Conservation (phyloP, 495 filamentous ascomycete genomes). For the Xylaria flabelliformis region DNA sequence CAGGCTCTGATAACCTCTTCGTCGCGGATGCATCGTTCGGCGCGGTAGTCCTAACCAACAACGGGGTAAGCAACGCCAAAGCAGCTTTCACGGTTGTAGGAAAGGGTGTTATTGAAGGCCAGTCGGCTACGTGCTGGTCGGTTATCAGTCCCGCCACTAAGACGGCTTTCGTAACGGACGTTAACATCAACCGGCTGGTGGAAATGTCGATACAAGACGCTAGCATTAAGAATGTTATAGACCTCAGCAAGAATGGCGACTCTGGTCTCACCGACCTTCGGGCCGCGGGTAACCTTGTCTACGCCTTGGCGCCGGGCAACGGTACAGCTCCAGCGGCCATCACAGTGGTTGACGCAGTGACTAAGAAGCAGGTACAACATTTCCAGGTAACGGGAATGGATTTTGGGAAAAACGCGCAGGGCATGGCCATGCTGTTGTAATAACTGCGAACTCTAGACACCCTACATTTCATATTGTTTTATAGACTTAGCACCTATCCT, state of each 20-base stretch:
- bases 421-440: slow-evolving; percentile 40
- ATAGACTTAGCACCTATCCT: background rate
- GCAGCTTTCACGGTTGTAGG: slow-evolving; percentile 35
- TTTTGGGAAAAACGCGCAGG: slow-evolving; percentile 42
- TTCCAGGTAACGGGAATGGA: slow-evolving; percentile 42
- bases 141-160: slow-evolving; percentile 47
- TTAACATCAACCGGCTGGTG: slow-evolving; percentile 54
- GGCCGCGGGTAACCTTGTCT: slow-evolving; percentile 58
- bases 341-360: slow-evolving; percentile 55
- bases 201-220: slow-evolving; percentile 57
- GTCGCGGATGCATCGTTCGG: slow-evolving; percentile 64
- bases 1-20: slow-evolving; percentile 51
- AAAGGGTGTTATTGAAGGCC: slow-evolving; percentile 47
- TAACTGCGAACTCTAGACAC: background rate
- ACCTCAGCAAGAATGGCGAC: slow-evolving; percentile 52
- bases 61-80: slow-evolving; percentile 15
- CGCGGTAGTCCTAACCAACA: slow-evolving; percentile 47
- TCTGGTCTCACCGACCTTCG: slow-evolving; percentile 61
- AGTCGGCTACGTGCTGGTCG: slow-evolving; percentile 65
- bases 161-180: slow-evolving; percentile 63
- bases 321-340: slow-evolving; percentile 52
- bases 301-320: slow-evolving; percentile 61
- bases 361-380: slow-evolving; percentile 50
- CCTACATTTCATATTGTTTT: background rate
- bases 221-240: slow-evolving; percentile 46